Evolutionary conservation across 345 rosid genomes (phyloP).

Genomic region (Hibiscus trionum): DNA sequence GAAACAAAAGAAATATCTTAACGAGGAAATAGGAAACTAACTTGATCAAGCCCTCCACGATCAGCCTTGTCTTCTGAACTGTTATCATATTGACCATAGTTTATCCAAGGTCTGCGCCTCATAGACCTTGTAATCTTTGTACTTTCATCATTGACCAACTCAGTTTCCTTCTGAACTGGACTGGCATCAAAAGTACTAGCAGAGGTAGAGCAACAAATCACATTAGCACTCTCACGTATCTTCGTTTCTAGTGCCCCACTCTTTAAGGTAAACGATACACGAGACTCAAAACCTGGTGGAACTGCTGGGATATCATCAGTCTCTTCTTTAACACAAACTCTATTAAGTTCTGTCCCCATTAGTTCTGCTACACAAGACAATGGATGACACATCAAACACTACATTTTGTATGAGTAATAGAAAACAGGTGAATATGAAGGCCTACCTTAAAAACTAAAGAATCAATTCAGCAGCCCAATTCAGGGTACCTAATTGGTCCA

Average conservation of each 20-base stretch:
- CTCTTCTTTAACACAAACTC: slow-evolving; percentile 72
- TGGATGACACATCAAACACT: not conserved
- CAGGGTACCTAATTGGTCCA: not conserved
- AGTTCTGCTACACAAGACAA: slow-evolving; percentile 17
- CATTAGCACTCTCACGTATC: slow-evolving; percentile 26
- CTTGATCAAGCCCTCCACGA: slow-evolving; percentile 48
- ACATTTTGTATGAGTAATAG: not conserved
- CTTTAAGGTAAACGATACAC: slow-evolving; percentile 58
- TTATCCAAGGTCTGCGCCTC: slow-evolving; percentile 60
- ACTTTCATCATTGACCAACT: slow-evolving; percentile 23
- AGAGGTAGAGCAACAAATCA: slow-evolving; percentile 31
- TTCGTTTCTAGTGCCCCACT: slow-evolving; percentile 32
- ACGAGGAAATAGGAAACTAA: slow-evolving; percentile 19
- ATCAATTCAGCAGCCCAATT: not conserved
- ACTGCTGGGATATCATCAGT: slow-evolving; percentile 74
- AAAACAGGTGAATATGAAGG: not conserved
- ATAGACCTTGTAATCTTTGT: slow-evolving; percentile 42
- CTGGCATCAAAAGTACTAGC: slow-evolving; percentile 36
- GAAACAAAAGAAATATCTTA: not conserved
- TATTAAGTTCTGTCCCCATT: slow-evolving; percentile 87
- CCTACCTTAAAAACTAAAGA: slow-evolving; percentile 4
- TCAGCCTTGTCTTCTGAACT: slow-evolving; percentile 43
- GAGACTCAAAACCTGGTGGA: slow-evolving; percentile 96
- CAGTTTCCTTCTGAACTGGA: slow-evolving; percentile 39
- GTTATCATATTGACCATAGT: slow-evolving; percentile 35